Evolutionary conservation across 345 rosid genomes (phyloP), one percentile per base, ranked within the genome.

Genomic region (Cardamine occulta): DNA sequence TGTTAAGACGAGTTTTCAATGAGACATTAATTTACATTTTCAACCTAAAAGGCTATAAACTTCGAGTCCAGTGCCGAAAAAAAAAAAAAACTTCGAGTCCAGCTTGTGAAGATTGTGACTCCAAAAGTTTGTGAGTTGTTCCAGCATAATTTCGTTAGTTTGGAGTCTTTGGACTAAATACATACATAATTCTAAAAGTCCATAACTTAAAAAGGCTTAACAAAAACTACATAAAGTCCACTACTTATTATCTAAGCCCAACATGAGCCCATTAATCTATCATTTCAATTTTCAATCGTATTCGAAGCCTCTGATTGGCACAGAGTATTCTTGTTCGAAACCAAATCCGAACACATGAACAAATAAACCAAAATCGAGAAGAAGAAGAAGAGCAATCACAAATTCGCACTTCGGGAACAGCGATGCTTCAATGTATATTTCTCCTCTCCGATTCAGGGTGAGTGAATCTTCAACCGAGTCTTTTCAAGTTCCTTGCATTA

Each of bases 371-470:
- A 49, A 35, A 23, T 51, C 75, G 18, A 48, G 1, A 10, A n/a
- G 29, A 13, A 18, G 32, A 29, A 29, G 2, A 31, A 63, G 54
- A 73, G 60, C 3, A 40, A 1, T 17, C 23, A 8, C 8, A 32
- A 31, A 52, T 74, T 74, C 7, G 15, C 55, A n/a, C 39, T 70
- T 70, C 52, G 67, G 0, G 4, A 24, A 64, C 34, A 72, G 59
- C 76, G 79, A 95, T 95, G 96, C 82, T 95, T 86, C 98, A 95
- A 88, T 90, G 99, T 68, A 95, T 92, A 76, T 95, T 89, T 75
- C 94, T 95, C 39, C 89, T 95, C 39, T 89, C 98, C 3, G 99
- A 92, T 84, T 88, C 93, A 9, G 99, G 99, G 99, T 90, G 61
- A 47, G 82, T 28, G 8, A 64, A 64, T 72, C 49, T 18, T 71